Evolutionary conservation across 2,329 filamentous ascomycete species (phyloP).

Genomic region (Pezicula carpinea): DNA sequence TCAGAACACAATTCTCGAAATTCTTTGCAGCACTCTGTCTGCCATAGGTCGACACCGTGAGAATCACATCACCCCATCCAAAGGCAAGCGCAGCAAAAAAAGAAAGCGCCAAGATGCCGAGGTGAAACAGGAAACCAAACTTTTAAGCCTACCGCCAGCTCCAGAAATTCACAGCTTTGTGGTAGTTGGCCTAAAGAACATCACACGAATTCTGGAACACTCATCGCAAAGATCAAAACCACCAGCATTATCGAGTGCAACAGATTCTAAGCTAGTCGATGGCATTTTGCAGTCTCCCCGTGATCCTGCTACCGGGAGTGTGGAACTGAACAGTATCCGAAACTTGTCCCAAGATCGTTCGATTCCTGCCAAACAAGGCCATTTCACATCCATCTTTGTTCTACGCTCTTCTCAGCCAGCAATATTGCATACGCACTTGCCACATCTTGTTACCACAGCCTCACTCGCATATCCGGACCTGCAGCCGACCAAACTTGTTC

Average conservation of each 20-base stretch:
- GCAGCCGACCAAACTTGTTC: constrained; percentile 51
- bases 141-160: constrained; percentile 27
- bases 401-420: constrained; percentile 52
- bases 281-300: neutral
- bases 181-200: constrained; percentile 60
- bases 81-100: constrained; percentile 55
- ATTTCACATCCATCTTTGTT: constrained; percentile 49
- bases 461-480: constrained; percentile 36
- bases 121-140: constrained; percentile 10
- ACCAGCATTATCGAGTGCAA: neutral
- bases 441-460: constrained; percentile 47
- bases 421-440: constrained; percentile 55
- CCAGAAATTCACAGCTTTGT: constrained; percentile 54
- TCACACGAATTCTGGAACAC: constrained; percentile 50
- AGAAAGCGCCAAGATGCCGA: constrained; percentile 39
- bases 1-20: constrained; percentile 60
- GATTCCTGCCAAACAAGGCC: neutral
- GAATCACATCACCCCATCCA: constrained; percentile 49
- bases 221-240: constrained; percentile 15
- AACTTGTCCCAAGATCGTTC: neutral
- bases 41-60: constrained; percentile 60
- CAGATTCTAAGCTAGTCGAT: neutral
- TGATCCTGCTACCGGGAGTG: neutral
- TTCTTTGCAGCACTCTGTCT: constrained; percentile 62
- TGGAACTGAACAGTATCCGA: neutral